Evolutionary conservation across 345 rosid species (phyloP).

Genomic region (Crucihimalaya himalaica): DNA sequence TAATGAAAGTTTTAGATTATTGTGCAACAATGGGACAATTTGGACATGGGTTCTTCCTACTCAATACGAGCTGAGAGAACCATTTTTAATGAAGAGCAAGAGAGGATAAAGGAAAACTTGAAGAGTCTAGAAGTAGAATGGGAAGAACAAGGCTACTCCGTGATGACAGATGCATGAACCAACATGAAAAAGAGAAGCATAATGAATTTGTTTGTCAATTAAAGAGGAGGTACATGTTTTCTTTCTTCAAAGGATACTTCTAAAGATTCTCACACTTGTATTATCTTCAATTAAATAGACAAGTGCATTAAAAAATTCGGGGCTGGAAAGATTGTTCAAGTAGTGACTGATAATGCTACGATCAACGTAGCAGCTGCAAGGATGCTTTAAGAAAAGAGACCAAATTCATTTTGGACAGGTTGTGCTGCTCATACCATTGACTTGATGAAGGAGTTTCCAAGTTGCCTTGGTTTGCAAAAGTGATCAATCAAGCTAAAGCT

Average conservation of each 20-base stretch:
- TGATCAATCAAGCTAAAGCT: too few relatives aligned
- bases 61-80: neutral
- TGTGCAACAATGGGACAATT: neutral
- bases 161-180: constrained; percentile 1
- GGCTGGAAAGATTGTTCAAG: neutral
- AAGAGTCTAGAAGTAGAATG: neutral
- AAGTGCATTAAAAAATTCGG: neutral
- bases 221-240: neutral
- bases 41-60: neutral
- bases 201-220: neutral
- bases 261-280: neutral
- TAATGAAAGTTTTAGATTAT: neutral
- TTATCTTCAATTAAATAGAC: neutral
- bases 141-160: neutral
- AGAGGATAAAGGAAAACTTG: neutral
- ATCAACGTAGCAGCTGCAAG: neutral
- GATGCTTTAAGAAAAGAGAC: neutral
- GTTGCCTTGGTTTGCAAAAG: neutral
- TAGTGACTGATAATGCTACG: neutral
- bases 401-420: neutral
- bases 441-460: neutral
- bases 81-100: neutral
- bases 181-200: too few relatives aligned
- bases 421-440: neutral
- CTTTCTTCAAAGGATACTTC: too few relatives aligned